Evolutionary conservation across 306 rosid species (phyloP).

Genomic region (Fagus sylvatica): DNA sequence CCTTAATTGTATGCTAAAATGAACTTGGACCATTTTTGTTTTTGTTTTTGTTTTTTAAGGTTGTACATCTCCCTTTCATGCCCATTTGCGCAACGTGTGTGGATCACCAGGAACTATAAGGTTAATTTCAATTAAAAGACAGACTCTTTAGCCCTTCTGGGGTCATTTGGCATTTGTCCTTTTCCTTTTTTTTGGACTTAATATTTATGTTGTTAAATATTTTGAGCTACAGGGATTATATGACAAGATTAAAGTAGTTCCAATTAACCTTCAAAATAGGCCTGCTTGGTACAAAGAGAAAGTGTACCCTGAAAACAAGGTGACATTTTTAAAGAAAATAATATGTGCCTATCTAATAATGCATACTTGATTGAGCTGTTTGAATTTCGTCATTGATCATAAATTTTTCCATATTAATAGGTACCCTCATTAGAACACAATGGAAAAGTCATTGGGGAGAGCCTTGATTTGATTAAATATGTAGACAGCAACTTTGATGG

Average conservation of each 20-base stretch:
- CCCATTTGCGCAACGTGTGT: slow-evolving; percentile 83
- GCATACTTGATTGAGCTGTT: background rate
- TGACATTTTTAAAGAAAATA: slow-evolving; percentile 7
- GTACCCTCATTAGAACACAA: slow-evolving; percentile 91
- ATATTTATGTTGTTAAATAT: background rate
- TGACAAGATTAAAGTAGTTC: slow-evolving; percentile 68
- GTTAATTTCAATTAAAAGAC: slow-evolving; percentile 22
- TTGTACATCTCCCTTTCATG: slow-evolving; percentile 54
- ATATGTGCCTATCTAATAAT: background rate
- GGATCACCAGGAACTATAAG: slow-evolving; percentile 86
- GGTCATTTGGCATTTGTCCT: background rate
- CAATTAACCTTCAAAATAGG: slow-evolving; percentile 58
- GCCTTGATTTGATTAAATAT: slow-evolving; percentile 84
- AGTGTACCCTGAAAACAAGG: slow-evolving; percentile 64
- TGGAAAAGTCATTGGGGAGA: slow-evolving; percentile 77
- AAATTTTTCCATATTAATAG: slow-evolving; percentile 28
- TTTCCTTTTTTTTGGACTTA: background rate
- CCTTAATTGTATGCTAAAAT: background rate
- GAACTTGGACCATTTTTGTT: background rate
- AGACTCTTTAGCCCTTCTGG: background rate
- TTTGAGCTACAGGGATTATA: slow-evolving; percentile 57
- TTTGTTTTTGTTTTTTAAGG: slow-evolving; percentile 33
- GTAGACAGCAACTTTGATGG: slow-evolving; percentile 59
- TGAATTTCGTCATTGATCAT: background rate
- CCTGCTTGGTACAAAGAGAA: slow-evolving; percentile 89